Conservation (phyloP, 116 monocot genomes). For the Cymodocea nodosa region DNA sequence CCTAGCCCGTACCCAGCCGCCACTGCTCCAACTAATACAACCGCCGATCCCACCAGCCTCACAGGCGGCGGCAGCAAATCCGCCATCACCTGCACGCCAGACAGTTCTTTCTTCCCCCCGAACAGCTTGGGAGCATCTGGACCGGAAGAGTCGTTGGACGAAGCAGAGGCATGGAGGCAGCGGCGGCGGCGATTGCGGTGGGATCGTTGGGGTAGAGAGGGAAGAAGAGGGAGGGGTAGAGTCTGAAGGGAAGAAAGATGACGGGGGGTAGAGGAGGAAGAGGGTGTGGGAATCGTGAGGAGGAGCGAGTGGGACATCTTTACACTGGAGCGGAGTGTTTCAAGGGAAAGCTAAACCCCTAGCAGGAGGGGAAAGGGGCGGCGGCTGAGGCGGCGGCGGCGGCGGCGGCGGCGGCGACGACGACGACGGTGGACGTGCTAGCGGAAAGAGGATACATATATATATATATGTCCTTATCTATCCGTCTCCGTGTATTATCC, state of each 20-base stretch:
- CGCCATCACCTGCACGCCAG: constrained; percentile 38
- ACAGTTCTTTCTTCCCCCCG: constrained; percentile 38
- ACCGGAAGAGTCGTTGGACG: neutral
- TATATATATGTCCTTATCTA: no score
- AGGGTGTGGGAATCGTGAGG: neutral
- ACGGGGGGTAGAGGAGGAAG: neutral
- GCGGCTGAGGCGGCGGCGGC: neutral
- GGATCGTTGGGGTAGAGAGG: constrained; percentile 4
- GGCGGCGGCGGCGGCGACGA: no score
- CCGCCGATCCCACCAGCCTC: constrained; percentile 35
- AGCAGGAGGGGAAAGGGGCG: no score
- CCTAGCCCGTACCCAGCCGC: constrained; percentile 69
- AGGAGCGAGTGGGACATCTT: neutral
- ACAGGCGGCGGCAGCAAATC: constrained; percentile 46
- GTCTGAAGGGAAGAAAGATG: neutral
- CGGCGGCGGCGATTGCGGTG: neutral
- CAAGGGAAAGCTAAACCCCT: no score
- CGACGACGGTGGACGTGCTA: no score
- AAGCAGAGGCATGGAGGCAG: neutral
- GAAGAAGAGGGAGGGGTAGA: neutral
- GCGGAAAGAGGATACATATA: no score
- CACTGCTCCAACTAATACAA: constrained; percentile 40
- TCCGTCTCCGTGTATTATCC: no score
- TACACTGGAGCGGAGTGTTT: neutral
- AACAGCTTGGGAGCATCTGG: constrained; percentile 17